Evolutionary conservation across 805 yeast species (phyloP), one percentile per base, ranked within the genome.

Genomic region (Myxozyma kluyveri): DNA sequence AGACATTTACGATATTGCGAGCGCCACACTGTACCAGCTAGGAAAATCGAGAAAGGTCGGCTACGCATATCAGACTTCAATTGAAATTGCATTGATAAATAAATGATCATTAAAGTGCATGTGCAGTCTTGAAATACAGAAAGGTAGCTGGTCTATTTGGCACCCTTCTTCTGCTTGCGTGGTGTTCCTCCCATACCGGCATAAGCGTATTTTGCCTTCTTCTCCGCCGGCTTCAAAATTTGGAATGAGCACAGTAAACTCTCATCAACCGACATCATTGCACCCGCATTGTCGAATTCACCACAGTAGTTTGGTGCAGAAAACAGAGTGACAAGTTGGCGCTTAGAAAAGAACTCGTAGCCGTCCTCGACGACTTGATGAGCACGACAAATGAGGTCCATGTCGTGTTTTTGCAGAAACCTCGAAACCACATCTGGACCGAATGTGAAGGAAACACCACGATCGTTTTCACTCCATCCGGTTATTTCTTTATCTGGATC

Each of bases 311-410:
- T 93, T 63, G 99, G 99, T 52, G 99, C 99, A 49, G 93, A 83
- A 70, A 91, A 91, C 62, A 91, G 77, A 29, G 99, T 91, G 45
- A 91, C 98, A 67, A 91, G 79, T 72, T 91, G 98, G 68, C 98
- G 85, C 71, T 91, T 91, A 60, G 93, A 82, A 72, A 93, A 91
- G 69, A 91, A 91, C 75, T 91, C 98, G 72, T 93, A 91, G 61
- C 99, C 99, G 72, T 91, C 99, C 75, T 91, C 99, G 56, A 91
- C 99, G 59, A 91, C 99, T 75, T 91, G 98, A 77, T 91, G 99
- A 42, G 98, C 98, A 70, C 99, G 82, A 75, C 98, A 93, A 65
- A 91, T 90, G 67, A 91, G 81, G 72, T 93, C 98, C 93, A 91
- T 87, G 69, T 91, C 98, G 72, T 91, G 98, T 67, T 89, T 90